Evolutionary conservation across 805 yeast species (phyloP).

Genomic region (Schwanniomyces yamadae): DNA sequence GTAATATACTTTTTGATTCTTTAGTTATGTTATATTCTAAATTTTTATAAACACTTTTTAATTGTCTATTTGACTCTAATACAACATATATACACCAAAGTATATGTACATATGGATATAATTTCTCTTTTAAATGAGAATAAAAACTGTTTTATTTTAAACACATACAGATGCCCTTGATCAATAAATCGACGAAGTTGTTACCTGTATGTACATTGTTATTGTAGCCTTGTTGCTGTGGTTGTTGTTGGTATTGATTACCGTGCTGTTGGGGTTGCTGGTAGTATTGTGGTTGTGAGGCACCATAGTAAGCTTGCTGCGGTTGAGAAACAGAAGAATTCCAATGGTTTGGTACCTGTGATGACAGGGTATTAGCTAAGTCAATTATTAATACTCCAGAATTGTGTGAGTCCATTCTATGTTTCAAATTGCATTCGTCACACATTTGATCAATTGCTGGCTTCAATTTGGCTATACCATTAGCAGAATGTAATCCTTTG

Average conservation of each 20-base stretch:
- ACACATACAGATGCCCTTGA: slow-evolving; percentile 36
- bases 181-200: slow-evolving; percentile 25
- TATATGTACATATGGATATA: neutral
- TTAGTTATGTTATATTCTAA: neutral
- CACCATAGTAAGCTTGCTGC: slow-evolving; percentile 20
- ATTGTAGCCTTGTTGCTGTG: slow-evolving; percentile 17
- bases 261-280: slow-evolving; percentile 20
- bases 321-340: slow-evolving; percentile 13
- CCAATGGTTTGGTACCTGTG: slow-evolving; percentile 37
- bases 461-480: slow-evolving; percentile 81
- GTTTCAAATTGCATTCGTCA: slow-evolving; percentile 57
- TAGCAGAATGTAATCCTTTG: slow-evolving; percentile 80
- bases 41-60: neutral
- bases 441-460: slow-evolving; percentile 87
- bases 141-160: slow-evolving; percentile 14
- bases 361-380: slow-evolving; percentile 31
- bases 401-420: slow-evolving; percentile 66
- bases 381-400: slow-evolving; percentile 79
- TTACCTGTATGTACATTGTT: slow-evolving; percentile 25
- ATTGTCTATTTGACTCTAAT: too few relatives aligned
- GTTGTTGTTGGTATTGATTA: slow-evolving; percentile 21
- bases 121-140: slow-evolving; percentile 1
- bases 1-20: neutral
- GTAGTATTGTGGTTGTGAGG: slow-evolving; percentile 21
- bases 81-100: too few relatives aligned